Evolutionary conservation across 257 asterid species (phyloP).

Genomic region (Leonotis leonurus): DNA sequence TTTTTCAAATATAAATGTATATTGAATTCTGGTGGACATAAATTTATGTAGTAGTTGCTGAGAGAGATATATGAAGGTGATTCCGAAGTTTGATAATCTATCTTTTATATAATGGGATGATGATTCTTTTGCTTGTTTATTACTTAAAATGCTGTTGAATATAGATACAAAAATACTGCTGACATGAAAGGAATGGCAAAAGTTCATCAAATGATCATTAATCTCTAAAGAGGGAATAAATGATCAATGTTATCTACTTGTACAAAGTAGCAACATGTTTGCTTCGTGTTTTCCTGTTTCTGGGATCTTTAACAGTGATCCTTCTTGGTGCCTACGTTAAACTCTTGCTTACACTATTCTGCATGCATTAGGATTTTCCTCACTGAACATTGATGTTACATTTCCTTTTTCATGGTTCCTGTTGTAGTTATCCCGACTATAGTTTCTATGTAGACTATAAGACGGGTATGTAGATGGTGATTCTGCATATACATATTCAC

Average conservation of each 20-base stretch:
- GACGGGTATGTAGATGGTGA: not conserved
- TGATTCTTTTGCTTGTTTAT: not conserved
- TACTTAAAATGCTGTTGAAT: not conserved
- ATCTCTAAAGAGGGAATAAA: constrained; percentile 21
- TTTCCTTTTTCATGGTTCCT: constrained; percentile 30
- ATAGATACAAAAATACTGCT: not conserved
- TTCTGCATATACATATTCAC: constrained; percentile 3
- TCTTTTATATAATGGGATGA: not conserved
- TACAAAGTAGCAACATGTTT: constrained; percentile 46
- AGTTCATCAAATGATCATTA: not conserved
- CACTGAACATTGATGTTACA: constrained; percentile 69
- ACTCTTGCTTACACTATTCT: constrained; percentile 37
- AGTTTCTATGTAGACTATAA: constrained; percentile 15
- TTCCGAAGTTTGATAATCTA: too few relatives aligned
- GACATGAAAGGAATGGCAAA: not conserved
- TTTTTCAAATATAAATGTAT: not conserved
- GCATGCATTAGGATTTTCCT: constrained; percentile 85
- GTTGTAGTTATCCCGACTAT: constrained; percentile 38
- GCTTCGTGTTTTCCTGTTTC: too few relatives aligned
- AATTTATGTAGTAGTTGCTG: not conserved
- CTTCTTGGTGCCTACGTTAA: too few relatives aligned
- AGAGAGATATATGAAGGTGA: too few relatives aligned
- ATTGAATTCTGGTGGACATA: not conserved
- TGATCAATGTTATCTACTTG: constrained; percentile 36
- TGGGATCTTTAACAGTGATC: too few relatives aligned